These are phyloP conservation scores for Hypomontagnella monticulosa DNA, from an alignment of 495 filamentous ascomycete species.

Conservation along the genomic window DNA sequence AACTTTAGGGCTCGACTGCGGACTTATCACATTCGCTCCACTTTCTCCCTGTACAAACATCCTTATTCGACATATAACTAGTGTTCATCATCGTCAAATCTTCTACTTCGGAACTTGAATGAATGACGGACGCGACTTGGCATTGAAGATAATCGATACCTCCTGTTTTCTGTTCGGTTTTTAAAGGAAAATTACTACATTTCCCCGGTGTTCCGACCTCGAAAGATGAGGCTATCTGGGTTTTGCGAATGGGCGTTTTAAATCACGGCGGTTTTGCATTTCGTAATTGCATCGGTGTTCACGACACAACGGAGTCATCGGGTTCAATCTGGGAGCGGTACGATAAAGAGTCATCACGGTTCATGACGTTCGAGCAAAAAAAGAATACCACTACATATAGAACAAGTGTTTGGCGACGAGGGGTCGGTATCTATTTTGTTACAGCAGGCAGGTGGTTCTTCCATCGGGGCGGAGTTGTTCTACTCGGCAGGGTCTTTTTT, in stretches of 20 bases:
- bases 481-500: slow-evolving; percentile 44
- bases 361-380: slow-evolving; percentile 48
- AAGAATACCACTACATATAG: slow-evolving; percentile 50
- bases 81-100: slow-evolving; percentile 41
- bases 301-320: slow-evolving; percentile 50
- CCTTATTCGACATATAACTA: slow-evolving; percentile 49
- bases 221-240: slow-evolving; percentile 47
- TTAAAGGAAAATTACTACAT: slow-evolving; percentile 38
- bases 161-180: slow-evolving; percentile 47
- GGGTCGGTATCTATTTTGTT: slow-evolving; percentile 44
- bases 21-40: slow-evolving; percentile 36
- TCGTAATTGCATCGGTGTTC: slow-evolving; percentile 52
- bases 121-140: slow-evolving; percentile 34
- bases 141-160: slow-evolving; percentile 51
- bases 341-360: slow-evolving; percentile 50
- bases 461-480: slow-evolving; percentile 45
- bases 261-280: slow-evolving; percentile 49
- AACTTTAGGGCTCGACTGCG: slow-evolving; percentile 37
- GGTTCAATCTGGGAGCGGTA: slow-evolving; percentile 50
- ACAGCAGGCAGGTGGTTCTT: slow-evolving; percentile 46
- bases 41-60: slow-evolving; percentile 49
- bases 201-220: slow-evolving; percentile 44
- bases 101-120: slow-evolving; percentile 21
- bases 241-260: slow-evolving; percentile 47
- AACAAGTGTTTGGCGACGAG: slow-evolving; percentile 50